Base-by-base conservation (phyloP, 2,329 filamentous ascomycete species). In the Lasiodiplodia sp. region DNA sequence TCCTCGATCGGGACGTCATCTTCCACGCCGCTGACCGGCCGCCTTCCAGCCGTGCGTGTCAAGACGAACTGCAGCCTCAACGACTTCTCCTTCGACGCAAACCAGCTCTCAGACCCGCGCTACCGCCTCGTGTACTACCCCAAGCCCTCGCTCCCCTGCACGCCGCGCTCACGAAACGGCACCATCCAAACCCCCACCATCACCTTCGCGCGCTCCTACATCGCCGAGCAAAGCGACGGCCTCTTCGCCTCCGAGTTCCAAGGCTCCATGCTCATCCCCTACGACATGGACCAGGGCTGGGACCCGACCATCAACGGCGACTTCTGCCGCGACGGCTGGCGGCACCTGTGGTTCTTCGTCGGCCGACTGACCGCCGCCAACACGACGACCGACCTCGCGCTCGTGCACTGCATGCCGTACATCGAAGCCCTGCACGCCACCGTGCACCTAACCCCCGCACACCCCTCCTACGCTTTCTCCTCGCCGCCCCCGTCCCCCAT, bases 1-100 rank as follows among this genome's bases (percentile, higher is more conserved):
- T 18, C 6, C 28, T 16, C 31, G 16, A 14, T 23, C 28, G 53
- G 0, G 53, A 21, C 28, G 21, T 56, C n/a, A n/a, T n/a, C 31
- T 16, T 11, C 53, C 1, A 31, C 47, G 8, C 57, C 37, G 37
- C 57, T 62, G 12, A 44, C 21, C 1, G 38, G 37, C 7, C 37
- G 57, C 14, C 37, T 62, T 5, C 57, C 57, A 21, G 57, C 57
- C 10, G 40, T 62, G n/a, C 57, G 57, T 2, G 57, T 38, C 0
- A 31, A 62, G 21, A 44, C 47, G 57, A 62, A 62, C 57, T 62
- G 57, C 57, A 62, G n/a, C 4, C 57, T 62, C 21, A 49, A 62
- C 57, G 11, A 14, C 16, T 62, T 18, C 38, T 25, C n/a, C 14
- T 21, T 21, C 21, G 31, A 49, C 21, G 11, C 28, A 12, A 31